Evolutionary conservation across 1,139 yeast genomes (phyloP), one percentile per base, ranked within the genome.

Genomic region (Scheffersomyces insectosa): DNA sequence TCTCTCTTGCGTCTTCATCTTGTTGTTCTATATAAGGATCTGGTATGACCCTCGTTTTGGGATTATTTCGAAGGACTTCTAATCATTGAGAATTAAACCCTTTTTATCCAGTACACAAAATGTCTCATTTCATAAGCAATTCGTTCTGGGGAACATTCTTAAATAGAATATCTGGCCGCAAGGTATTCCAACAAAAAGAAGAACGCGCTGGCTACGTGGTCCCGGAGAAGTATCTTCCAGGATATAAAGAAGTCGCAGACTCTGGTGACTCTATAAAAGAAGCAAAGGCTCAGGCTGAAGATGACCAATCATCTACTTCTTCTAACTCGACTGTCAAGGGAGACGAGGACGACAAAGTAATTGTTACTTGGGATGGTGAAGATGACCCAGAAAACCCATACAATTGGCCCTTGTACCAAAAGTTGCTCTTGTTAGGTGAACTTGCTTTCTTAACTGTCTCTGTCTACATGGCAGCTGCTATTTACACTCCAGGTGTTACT

Each of bases 101-200:
- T 20, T 20, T 20, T 20, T 20, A 9, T 15, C 13, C 34, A 14
- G 10, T 3, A 13, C n/a, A 5, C 15, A 14, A 14, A 15, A 31
- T 31, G 34, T 13, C 34, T 20, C 15, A 31, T 14, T 31, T 31
- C 34, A 20, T 31, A 4, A 31, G 7, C 7, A 20, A 14, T 11
- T 31, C 34, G n/a, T 64, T 63, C 43, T 56, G 54, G 44, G 73
- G 72, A 16, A 54, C 68, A 34, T 20, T 57, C 4, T 45, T 58
- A 4, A 65, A 68, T 45, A 63, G 58, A 42, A 40, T 60, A 5
- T 63, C 72, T 5, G 51, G 55, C 3, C 58, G 62, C 37, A 66
- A 57, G 41, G 42, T 49, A 25, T 59, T 62, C 41, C 42, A 34
- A 4, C 58, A 65, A 42, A 51, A 54, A 25, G 73, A 68, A 47